Evolutionary conservation across 306 rosid genomes (phyloP).

Genomic region (Begonia masoniana): DNA sequence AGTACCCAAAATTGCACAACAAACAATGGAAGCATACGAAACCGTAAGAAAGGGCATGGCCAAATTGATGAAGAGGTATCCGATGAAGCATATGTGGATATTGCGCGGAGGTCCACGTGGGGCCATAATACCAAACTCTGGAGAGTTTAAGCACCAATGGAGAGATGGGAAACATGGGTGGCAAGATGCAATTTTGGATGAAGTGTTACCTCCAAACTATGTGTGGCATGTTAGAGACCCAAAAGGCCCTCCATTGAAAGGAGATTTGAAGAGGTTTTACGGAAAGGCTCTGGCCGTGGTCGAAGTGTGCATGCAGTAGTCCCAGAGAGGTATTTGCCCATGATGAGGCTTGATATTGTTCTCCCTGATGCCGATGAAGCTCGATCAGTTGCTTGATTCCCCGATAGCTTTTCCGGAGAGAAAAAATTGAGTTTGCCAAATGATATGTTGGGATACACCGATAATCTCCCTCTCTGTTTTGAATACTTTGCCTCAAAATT

Average conservation of each 20-base stretch:
- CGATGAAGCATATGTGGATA: constrained; percentile 91
- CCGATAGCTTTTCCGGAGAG: constrained; percentile 1
- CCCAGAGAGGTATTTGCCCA: constrained; percentile 54
- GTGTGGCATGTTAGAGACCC: constrained; percentile 88
- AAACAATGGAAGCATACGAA: constrained; percentile 61
- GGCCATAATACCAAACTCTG: constrained; percentile 93
- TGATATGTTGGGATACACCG: constrained; percentile 25
- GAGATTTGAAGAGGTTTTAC: constrained; percentile 53
- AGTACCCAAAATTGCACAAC: constrained; percentile 60
- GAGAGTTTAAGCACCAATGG: constrained; percentile 97
- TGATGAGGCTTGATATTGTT: constrained; percentile 97
- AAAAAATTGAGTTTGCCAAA: neutral
- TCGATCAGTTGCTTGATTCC: constrained; percentile 36
- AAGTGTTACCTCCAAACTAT: constrained; percentile 77
- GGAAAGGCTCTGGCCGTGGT: constrained; percentile 93
- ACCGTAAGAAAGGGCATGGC: constrained; percentile 49
- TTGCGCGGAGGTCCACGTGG: constrained; percentile 97
- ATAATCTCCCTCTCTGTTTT: constrained; percentile 47
- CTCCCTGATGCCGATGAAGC: constrained; percentile 71
- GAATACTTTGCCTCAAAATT: constrained; percentile 31
- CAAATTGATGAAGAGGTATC: constrained; percentile 71
- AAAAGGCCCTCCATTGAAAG: constrained; percentile 51
- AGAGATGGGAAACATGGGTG: constrained; percentile 99
- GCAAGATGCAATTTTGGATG: constrained; percentile 84
- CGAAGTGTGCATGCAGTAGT: constrained; percentile 61